Evolutionary conservation across 2,329 filamentous ascomycete genomes (phyloP).

Genomic region (Pezicula rhizophila): DNA sequence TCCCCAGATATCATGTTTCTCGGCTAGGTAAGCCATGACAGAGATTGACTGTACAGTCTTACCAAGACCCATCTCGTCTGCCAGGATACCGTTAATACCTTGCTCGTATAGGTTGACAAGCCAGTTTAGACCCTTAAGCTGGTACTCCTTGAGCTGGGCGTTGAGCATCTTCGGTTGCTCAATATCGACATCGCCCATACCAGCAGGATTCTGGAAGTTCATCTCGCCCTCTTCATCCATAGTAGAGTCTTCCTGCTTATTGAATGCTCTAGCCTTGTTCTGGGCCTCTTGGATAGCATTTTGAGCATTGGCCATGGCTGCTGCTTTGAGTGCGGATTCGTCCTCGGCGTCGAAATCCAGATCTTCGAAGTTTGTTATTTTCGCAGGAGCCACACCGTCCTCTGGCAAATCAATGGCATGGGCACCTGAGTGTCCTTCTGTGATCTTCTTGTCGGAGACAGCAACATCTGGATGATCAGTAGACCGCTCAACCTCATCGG

Average conservation of each 20-base stretch:
- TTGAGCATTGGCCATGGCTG: constrained; percentile 92
- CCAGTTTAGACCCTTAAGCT: constrained; percentile 98
- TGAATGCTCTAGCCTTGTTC: constrained; percentile 87
- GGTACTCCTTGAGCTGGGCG: constrained; percentile 95
- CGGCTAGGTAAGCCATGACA: constrained; percentile 96
- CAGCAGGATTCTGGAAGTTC: constrained; percentile 99
- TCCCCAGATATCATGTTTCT: constrained; percentile 97
- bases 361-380: constrained; percentile 90
- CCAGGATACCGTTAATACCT: constrained; percentile 97
- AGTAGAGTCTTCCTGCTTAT: constrained; percentile 61
- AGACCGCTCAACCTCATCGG: constrained; percentile 85
- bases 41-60: constrained; percentile 99
- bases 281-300: constrained; percentile 93
- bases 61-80: constrained; percentile 98
- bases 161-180: constrained; percentile 91
- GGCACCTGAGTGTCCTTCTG: constrained; percentile 25
- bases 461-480: constrained; percentile 74
- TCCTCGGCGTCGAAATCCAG: constrained; percentile 95
- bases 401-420: constrained; percentile 43
- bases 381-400: constrained; percentile 50
- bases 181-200: constrained; percentile 88
- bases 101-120: constrained; percentile 98
- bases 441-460: constrained; percentile 42
- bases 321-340: constrained; percentile 71
- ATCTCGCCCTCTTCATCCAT: constrained; percentile 92